These are phyloP conservation scores for Kwoniella sp. DNA, from an alignment of 768 basidiomycete genomes.

Conservation along the genomic window DNA sequence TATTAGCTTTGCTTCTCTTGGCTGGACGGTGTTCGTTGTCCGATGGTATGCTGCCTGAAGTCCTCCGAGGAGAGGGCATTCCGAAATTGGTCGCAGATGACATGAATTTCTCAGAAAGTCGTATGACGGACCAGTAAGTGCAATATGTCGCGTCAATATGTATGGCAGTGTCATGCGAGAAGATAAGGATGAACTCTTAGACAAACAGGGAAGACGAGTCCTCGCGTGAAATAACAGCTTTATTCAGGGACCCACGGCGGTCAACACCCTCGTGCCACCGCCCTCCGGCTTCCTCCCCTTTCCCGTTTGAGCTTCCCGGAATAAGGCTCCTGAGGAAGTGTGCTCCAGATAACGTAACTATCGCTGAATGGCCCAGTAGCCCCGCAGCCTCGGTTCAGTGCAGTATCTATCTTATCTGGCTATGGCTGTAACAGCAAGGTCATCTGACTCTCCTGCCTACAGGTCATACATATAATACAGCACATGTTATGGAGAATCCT, in stretches of 20 bases:
- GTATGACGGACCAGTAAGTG: background rate
- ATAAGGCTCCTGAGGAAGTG: background rate
- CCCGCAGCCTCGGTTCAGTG: background rate
- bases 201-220: background rate
- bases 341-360: background rate
- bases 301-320: background rate
- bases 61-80: background rate
- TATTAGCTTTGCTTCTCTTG: background rate
- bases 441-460: background rate
- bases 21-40: background rate
- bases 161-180: no score
- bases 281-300: background rate
- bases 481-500: background rate
- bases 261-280: no score
- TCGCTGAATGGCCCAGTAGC: background rate
- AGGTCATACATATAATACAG: background rate
- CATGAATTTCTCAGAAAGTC: background rate
- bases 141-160: background rate
- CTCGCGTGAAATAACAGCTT: background rate
- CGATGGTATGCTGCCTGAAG: background rate
- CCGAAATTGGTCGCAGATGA: background rate
- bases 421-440: background rate
- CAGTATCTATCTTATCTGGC: slow-evolving; percentile 1
- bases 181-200: background rate
- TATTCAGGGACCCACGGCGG: background rate